phyloP scores from a whole-genome alignment of 2,329 filamentous ascomycete species.

The Aspergillus novofumigatus region DNA sequence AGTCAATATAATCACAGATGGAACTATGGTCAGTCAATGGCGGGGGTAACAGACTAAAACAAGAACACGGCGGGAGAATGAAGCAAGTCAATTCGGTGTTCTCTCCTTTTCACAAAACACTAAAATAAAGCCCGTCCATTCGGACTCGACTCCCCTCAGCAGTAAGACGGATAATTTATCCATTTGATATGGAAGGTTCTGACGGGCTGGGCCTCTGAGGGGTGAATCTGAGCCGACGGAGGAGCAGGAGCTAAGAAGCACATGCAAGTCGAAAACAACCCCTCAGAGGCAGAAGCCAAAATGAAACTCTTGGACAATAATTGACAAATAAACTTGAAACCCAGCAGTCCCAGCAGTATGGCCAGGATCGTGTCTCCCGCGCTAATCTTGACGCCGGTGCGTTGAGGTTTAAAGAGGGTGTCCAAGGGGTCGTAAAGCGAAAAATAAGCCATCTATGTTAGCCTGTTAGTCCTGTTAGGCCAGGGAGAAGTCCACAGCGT shows the following conservation, averaged over 20 bases:
- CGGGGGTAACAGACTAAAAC: no score
- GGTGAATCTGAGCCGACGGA: neutral
- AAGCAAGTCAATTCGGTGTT: neutral
- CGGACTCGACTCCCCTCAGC: neutral
- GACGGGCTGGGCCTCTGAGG: neutral
- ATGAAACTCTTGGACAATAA: neutral
- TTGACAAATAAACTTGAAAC: constrained; percentile 22
- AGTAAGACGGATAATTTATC: neutral
- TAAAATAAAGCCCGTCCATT: neutral
- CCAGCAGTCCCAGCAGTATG: constrained; percentile 22
- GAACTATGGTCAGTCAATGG: neutral
- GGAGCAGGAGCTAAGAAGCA: neutral
- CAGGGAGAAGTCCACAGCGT: neutral
- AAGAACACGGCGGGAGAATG: neutral
- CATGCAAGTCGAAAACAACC: neutral
- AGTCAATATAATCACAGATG: neutral
- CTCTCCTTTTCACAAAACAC: neutral
- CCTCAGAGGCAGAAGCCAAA: constrained; percentile 1
- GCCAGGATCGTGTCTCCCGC: constrained; percentile 28
- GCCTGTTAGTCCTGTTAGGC: no score
- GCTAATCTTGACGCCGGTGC: constrained; percentile 18
- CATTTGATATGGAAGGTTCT: neutral
- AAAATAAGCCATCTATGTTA: neutral
- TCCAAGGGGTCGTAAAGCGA: constrained; percentile 11
- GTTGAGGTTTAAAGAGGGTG: constrained; percentile 9